phyloP scores from a whole-genome alignment of 2,329 filamentous ascomycete species.

The Aureobasidium musti region DNA sequence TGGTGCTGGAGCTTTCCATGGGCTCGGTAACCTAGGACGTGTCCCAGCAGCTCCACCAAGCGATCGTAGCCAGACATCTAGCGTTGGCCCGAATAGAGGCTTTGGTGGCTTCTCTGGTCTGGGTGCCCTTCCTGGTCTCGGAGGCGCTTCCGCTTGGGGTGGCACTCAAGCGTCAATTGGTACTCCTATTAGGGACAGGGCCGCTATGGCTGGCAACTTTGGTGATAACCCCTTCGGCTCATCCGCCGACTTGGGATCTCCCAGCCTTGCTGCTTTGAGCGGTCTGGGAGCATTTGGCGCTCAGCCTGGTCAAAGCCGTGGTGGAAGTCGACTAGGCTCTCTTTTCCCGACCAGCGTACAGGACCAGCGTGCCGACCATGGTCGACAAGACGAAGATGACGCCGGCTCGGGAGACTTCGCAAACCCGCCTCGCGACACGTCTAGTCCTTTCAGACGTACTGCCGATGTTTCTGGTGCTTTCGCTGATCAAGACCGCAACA shows the following conservation, averaged over 20 bases:
- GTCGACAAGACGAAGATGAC: constrained; percentile 59
- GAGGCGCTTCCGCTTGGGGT: constrained; percentile 64
- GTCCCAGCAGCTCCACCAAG: constrained; percentile 63
- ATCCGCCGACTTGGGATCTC: constrained; percentile 76
- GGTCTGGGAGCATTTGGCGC: constrained; percentile 67
- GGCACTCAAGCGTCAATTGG: constrained; percentile 71
- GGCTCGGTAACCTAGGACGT: constrained; percentile 43
- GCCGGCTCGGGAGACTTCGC: constrained; percentile 37
- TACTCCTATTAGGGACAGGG: constrained; percentile 64
- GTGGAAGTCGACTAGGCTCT: constrained; percentile 74
- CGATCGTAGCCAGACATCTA: constrained; percentile 91
- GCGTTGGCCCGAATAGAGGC: constrained; percentile 71
- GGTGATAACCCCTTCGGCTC: constrained; percentile 66
- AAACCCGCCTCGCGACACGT: constrained; percentile 50
- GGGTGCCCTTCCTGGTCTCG: constrained; percentile 46
- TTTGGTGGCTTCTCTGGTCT: constrained; percentile 66
- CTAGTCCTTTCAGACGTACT: constrained; percentile 55
- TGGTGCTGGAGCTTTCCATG: constrained; percentile 38
- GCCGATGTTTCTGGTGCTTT: constrained; percentile 32
- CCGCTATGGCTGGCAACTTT: constrained; percentile 54
- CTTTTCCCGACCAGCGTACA: constrained; percentile 89
- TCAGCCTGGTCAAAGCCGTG: constrained; percentile 50
- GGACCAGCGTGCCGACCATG: constrained; percentile 67
- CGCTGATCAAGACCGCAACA: constrained; percentile 25
- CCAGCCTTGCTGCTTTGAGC: constrained; percentile 65